Base-by-base conservation (phyloP, 2,329 filamentous ascomycete species). In the Teratosphaeria zuluensis region DNA sequence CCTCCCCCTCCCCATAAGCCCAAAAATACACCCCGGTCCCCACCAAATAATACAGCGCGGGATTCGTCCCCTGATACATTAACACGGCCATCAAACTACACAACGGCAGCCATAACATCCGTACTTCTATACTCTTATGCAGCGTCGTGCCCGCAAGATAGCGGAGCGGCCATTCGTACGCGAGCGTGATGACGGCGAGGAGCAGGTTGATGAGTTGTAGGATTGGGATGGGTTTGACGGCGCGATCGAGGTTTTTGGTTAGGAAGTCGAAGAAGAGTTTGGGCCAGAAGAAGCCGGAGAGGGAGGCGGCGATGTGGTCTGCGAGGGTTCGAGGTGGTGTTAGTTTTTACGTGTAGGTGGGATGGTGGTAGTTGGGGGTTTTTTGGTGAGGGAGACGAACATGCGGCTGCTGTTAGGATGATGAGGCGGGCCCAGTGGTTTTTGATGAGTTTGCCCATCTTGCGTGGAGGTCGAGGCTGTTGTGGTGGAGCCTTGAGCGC, bases 261-360 rank as follows among this genome's bases (percentile, higher is more conserved):
- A 94, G 77, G 74, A 96, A 96, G 76, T 99, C 94, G 88, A 89
- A 99, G 77, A 99, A 95, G 71, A 99, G 87, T 75, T 99, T 99
- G 65, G 94, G 94, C 91, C 92, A 99, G 83, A 99, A 92, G 81
- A 94, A 96, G 70, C 84, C 86, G 77, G 95, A 84, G 58, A 99
- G 77, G 16, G 88, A 86, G 61, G 91, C 91, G 61, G 80, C 85
- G 63, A 96, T 75, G 83, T 99, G 94, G 74, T 96, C 91, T 96
- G 69, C n/a, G n/a, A n/a, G n/a, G n/a, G n/a, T 19, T n/a, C 2
- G 14, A 21, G 30, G 33, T 14, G 42, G 54, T 16, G 42, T 57
- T 12, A 42, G 33, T 56, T n/a, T 9, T 3, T 3, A 4, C 14
- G 32, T 30, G 24, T 16, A 6, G 28, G 4, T 59, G 38, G 35